phyloP scores from a whole-genome alignment of 2,329 filamentous ascomycete genomes.

The Pseudogymnoascus sp. region DNA sequence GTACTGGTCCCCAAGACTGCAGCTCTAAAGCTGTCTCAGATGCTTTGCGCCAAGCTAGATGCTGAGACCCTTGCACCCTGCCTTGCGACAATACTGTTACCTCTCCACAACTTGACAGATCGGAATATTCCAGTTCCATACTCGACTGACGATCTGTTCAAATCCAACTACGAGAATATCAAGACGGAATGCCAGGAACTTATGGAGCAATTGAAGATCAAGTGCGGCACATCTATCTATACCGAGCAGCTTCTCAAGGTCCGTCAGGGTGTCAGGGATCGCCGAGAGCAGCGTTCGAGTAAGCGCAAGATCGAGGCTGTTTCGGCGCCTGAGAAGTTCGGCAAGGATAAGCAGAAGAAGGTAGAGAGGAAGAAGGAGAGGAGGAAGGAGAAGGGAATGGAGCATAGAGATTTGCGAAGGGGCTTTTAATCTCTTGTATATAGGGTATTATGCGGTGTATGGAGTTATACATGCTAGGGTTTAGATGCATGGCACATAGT shows the following conservation, averaged over 20 bases:
- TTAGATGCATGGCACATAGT: background rate
- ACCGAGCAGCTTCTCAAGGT: conserved; percentile 66
- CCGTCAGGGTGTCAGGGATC: conserved; percentile 61
- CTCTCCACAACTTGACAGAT: conserved; percentile 79
- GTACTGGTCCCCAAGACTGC: conserved; percentile 68
- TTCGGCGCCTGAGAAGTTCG: conserved; percentile 69
- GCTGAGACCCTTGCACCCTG: conserved; percentile 50
- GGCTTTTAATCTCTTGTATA: conserved; percentile 12
- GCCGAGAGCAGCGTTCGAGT: conserved; percentile 64
- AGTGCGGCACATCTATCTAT: conserved; percentile 73
- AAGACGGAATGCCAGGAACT: conserved; percentile 66
- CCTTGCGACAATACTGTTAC: conserved; percentile 56
- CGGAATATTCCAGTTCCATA: conserved; percentile 63
- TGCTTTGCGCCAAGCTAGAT: conserved; percentile 57
- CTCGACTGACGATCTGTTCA: conserved; percentile 63
- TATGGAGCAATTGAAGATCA: conserved; percentile 76
- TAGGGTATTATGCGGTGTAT: background rate
- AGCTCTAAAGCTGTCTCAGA: conserved; percentile 65
- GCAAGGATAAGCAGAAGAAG: conserved; percentile 72
- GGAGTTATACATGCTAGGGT: background rate
- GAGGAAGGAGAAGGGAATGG: conserved; percentile 68
- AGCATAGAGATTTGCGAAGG: conserved; percentile 59
- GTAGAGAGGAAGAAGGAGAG: conserved; percentile 76
- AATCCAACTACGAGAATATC: conserved; percentile 60
- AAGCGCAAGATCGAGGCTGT: conserved; percentile 91